Conservation (phyloP, 2,329 filamentous ascomycete genomes). For the Sporothrix protearum region DNA sequence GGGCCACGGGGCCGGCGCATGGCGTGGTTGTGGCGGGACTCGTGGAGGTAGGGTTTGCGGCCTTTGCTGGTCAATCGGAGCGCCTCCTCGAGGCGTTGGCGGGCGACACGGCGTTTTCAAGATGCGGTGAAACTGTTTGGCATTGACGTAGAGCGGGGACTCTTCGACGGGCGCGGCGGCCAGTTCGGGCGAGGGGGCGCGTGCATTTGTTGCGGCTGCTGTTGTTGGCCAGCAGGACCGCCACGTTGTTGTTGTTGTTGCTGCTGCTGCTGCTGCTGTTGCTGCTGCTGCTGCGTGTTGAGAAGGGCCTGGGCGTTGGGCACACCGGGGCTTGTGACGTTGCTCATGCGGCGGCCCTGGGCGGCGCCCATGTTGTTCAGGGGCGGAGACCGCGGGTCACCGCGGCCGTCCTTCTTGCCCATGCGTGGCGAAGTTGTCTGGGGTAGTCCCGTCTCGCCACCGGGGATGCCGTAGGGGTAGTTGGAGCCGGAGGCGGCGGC, state of each 20-base stretch:
- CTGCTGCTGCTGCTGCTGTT: slow-evolving; percentile 60
- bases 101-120: slow-evolving; percentile 84
- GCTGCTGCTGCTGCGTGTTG: slow-evolving; percentile 56
- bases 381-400: slow-evolving; percentile 74
- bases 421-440: slow-evolving; percentile 76
- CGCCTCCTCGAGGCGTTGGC: slow-evolving; percentile 90
- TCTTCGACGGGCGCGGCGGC: slow-evolving; percentile 72
- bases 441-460: slow-evolving; percentile 65
- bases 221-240: slow-evolving; percentile 54
- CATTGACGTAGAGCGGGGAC: slow-evolving; percentile 94
- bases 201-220: slow-evolving; percentile 63
- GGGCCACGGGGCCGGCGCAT: slow-evolving; percentile 94
- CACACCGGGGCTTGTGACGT: slow-evolving; percentile 71
- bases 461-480: slow-evolving; percentile 64
- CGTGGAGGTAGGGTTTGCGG: slow-evolving; percentile 93
- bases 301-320: slow-evolving; percentile 72
- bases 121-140: slow-evolving; percentile 97
- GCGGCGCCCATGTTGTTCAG: slow-evolving; percentile 58
- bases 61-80: slow-evolving; percentile 90
- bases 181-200: slow-evolving; percentile 77
- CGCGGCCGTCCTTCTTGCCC: slow-evolving; percentile 68
- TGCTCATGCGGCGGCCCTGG: slow-evolving; percentile 64
- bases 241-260: too few species aligned
- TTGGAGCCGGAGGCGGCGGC: slow-evolving; percentile 83
- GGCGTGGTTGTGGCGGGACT: slow-evolving; percentile 95